A percentile compares a stretch with the other conserved stretches of the same genome.
phyloP scores from a whole-genome alignment of 2,329 filamentous ascomycete species.

The Sporothrix schenckii region DNA sequence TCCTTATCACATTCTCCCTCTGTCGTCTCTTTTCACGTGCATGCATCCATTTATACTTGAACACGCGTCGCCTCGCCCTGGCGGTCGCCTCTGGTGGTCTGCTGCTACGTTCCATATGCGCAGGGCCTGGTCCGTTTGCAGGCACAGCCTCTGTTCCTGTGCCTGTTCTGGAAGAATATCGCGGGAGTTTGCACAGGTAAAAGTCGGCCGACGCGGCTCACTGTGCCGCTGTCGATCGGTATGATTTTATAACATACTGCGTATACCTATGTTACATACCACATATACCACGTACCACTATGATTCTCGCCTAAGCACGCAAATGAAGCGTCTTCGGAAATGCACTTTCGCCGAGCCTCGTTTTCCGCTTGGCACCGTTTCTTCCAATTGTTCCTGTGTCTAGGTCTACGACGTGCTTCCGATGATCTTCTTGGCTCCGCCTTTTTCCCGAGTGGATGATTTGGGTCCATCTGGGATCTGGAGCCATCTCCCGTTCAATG shows the following conservation, averaged over 20 bases:
- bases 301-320: conserved; percentile 23
- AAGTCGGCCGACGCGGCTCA: conserved; percentile 25
- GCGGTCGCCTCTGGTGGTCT: not conserved
- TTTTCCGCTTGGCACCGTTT: not conserved
- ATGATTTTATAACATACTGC: not conserved
- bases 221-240: not conserved
- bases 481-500: not conserved
- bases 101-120: conserved; percentile 18
- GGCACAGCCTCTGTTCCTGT: not conserved
- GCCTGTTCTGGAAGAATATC: conserved; percentile 23
- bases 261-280: not conserved
- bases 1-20: not conserved
- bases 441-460: conserved; percentile 14
- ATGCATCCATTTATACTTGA: no score
- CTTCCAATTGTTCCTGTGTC: not conserved
- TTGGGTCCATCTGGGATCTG: not conserved
- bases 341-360: conserved; percentile 7
- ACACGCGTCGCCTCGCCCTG: not conserved
- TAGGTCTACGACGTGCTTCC: not conserved
- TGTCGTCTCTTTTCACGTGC: not conserved
- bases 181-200: conserved; percentile 26
- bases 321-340: conserved; percentile 15
- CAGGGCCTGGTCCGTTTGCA: not conserved
- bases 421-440: not conserved
- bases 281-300: conserved; percentile 25